A percentile compares a stretch with the other conserved stretches of the same genome.
Evolutionary conservation across 2,329 filamentous ascomycete genomes (phyloP).

Genomic region (Fragosphaeria purpurea): DNA sequence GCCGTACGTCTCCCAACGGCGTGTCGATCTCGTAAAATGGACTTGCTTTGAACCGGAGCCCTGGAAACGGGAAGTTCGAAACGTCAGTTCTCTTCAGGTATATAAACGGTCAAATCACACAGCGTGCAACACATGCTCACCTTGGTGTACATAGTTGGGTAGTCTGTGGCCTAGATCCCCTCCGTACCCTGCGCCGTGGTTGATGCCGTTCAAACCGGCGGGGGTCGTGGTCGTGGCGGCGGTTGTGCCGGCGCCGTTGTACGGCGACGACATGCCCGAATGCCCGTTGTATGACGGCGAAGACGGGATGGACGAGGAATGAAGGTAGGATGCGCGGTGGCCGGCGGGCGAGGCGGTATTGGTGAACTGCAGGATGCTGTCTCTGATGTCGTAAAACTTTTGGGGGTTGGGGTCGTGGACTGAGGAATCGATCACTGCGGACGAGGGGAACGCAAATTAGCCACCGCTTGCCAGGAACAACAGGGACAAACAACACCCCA

Average conservation of each 20-base stretch:
- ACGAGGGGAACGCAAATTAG: not conserved
- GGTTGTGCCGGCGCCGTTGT: conserved; percentile 1
- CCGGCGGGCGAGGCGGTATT: not conserved
- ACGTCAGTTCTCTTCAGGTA: too few relatives aligned
- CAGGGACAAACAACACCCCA: too few relatives aligned
- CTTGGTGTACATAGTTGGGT: not conserved
- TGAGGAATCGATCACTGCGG: conserved; percentile 10
- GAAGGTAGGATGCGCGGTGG: conserved; percentile 2
- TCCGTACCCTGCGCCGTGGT: not conserved
- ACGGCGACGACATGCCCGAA: conserved; percentile 4
- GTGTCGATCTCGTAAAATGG: conserved; percentile 72
- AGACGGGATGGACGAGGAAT: conserved; percentile 1
- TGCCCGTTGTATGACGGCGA: conserved; percentile 4
- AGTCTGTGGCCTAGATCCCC: not conserved
- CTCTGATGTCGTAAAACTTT: conserved; percentile 5
- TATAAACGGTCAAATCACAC: too few relatives aligned
- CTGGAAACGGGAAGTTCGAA: conserved; percentile 1
- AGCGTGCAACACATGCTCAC: not conserved
- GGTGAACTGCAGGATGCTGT: conserved; percentile 4
- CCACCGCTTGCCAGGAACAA: too few relatives aligned
- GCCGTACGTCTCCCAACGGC: conserved; percentile 52
- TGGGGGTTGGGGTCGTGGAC: conserved; percentile 7
- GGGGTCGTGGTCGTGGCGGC: not conserved
- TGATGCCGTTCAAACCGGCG: not conserved
- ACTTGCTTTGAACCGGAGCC: conserved; percentile 52